Conservation (phyloP, 805 yeast species). For the Lipomyces yamadae region DNA sequence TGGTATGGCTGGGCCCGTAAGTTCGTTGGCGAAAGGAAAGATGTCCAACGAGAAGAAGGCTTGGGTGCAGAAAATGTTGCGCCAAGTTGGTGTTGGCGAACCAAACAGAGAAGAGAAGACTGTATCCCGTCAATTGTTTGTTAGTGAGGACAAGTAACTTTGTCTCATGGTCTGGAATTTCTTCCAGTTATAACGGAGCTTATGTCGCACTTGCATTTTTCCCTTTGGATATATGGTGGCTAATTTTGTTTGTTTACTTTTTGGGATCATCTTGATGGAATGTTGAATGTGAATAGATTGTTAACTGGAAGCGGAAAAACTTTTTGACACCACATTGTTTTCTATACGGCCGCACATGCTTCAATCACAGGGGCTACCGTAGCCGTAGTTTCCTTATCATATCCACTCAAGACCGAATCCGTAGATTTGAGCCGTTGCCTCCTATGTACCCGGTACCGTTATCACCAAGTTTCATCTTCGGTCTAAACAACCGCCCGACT, state of each 20-base stretch:
- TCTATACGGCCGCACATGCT: too few relatives aligned
- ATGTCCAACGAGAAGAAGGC: slow-evolving; percentile 32
- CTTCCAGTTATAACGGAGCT: background rate
- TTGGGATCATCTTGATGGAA: too few relatives aligned
- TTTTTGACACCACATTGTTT: too few relatives aligned
- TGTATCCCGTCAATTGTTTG: slow-evolving; percentile 16
- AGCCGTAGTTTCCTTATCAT: background rate
- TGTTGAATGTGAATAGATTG: too few relatives aligned
- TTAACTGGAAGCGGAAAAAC: too few relatives aligned
- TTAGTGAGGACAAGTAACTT: slow-evolving; percentile 3
- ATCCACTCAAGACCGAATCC: background rate
- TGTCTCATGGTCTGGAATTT: background rate
- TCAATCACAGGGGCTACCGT: too few relatives aligned
- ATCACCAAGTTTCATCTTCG: slow-evolving; percentile 1
- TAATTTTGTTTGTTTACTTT: background rate
- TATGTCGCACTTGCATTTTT: background rate
- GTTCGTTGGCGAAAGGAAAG: slow-evolving; percentile 16
- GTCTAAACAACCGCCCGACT: slow-evolving; percentile 26
- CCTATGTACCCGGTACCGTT: background rate
- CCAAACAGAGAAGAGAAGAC: slow-evolving; percentile 6
- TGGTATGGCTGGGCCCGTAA: slow-evolving; percentile 24
- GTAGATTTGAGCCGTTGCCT: background rate
- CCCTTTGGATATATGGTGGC: background rate
- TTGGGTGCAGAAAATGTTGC: slow-evolving; percentile 32
- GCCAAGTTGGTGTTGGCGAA: slow-evolving; percentile 22